These are phyloP conservation scores for Nicotiana benthamiana DNA, from an alignment of 257 asterid genomes.

Conservation along the genomic window DNA sequence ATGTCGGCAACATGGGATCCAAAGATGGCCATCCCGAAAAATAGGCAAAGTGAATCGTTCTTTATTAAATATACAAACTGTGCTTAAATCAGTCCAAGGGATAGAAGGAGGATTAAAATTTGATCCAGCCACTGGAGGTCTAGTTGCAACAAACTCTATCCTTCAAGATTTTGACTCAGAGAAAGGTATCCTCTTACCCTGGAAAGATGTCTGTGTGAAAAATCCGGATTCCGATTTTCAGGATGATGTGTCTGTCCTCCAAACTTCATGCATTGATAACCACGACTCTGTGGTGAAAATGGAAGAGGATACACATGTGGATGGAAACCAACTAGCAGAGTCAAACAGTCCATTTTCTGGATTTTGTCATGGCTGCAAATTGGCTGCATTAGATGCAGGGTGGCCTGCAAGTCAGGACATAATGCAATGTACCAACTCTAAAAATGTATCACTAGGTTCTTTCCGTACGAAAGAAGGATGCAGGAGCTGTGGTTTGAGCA, in stretches of 20 bases:
- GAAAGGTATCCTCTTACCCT: conserved; percentile 10
- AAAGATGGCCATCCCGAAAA: conserved; percentile 92
- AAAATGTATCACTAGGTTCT: conserved; percentile 25
- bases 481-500: conserved; percentile 7
- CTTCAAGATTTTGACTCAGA: conserved; percentile 30
- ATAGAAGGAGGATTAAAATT: conserved; percentile 66
- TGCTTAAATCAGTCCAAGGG: conserved; percentile 78
- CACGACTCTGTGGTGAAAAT: conserved; percentile 35
- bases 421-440: conserved; percentile 25
- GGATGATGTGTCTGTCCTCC: conserved; percentile 13
- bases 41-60: conserved; percentile 85
- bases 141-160: conserved; percentile 39
- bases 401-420: conserved; percentile 18
- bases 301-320: conserved; percentile 40
- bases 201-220: conserved; percentile 10
- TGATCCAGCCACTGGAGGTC: conserved; percentile 46
- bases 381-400: conserved; percentile 27
- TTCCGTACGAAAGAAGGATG: conserved; percentile 14
- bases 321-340: conserved; percentile 18
- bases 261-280: conserved; percentile 23
- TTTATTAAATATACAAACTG: conserved; percentile 57
- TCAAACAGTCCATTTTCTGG: conserved; percentile 7
- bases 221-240: conserved; percentile 18
- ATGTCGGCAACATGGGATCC: conserved; percentile 81
- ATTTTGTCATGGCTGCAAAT: conserved; percentile 14